phyloP scores from a whole-genome alignment of 2,329 filamentous ascomycete species.

The Orbilia brochopaga region DNA sequence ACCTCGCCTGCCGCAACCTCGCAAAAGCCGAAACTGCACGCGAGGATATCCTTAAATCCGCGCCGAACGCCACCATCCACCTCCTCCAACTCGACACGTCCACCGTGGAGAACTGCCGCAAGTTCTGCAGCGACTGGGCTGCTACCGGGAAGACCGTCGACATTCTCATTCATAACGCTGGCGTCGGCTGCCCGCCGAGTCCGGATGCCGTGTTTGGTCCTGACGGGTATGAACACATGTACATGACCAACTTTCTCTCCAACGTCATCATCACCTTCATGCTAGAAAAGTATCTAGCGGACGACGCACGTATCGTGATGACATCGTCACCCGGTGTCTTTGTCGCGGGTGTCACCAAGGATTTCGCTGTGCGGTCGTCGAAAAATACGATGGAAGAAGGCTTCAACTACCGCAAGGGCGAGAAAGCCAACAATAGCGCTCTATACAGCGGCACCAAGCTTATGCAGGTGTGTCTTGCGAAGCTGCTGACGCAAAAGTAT shows the following conservation, averaged over 20 bases:
- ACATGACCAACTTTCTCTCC: constrained; percentile 49
- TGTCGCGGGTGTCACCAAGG: constrained; percentile 11
- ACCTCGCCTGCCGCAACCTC: constrained; percentile 41
- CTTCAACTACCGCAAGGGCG: constrained; percentile 25
- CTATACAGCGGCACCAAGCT: constrained; percentile 32
- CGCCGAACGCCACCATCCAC: constrained; percentile 29
- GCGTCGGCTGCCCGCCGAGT: constrained; percentile 28
- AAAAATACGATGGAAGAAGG: constrained; percentile 27
- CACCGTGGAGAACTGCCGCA: constrained; percentile 30
- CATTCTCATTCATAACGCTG: constrained; percentile 48
- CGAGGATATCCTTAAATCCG: constrained; percentile 32
- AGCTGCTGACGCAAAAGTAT: constrained; percentile 32
- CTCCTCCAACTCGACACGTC: constrained; percentile 37
- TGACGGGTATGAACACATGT: constrained; percentile 41
- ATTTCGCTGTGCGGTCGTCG: constrained; percentile 21
- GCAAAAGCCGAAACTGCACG: constrained; percentile 35
- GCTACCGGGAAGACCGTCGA: constrained; percentile 40
- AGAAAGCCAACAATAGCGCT: constrained; percentile 20
- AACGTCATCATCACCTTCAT: constrained; percentile 36
- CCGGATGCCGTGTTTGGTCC: constrained; percentile 18
- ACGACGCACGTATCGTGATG: constrained; percentile 37
- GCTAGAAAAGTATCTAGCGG: constrained; percentile 35
- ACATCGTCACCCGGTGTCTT: constrained; percentile 39
- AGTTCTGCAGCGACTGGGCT: constrained; percentile 42
- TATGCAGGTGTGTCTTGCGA: constrained; percentile 36